Base-by-base conservation (phyloP, 1,284 basidiomycete genomes). In the Fistulinella staudtii region DNA sequence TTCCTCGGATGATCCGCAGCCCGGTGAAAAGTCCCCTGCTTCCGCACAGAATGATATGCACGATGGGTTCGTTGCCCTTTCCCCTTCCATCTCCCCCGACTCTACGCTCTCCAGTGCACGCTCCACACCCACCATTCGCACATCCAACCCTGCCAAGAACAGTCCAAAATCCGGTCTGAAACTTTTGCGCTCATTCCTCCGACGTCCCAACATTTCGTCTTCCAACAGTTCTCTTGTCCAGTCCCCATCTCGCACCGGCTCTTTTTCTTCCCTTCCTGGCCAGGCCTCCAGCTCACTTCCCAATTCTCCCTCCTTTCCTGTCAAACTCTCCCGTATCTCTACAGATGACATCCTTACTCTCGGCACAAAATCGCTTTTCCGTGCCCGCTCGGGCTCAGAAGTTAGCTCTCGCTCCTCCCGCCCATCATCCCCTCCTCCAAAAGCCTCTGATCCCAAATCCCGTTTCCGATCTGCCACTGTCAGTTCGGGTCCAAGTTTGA, bases 281-380 rank as follows among this genome's bases (percentile, higher is more conserved):
- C 52, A 20, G 36, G 24, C 39, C 10, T 35, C 51, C 33, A 52
- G 46, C 20, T 50, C 55, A 21, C 43, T 56, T 39, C 52, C 58
- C 46, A 45, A 4, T 18, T 48, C 53, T 5, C 61, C 58, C 5
- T 39, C 44, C 15, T 31, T 37, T 4, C 31, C 55, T 8, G 6
- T 36, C 31, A 59, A 39, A 23, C 48, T 57, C 40, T 53, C 58
- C 39, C 65, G 61, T 29, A 57, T 70, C 31, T 62, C 69, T 13
- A 56, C 69, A 7, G 72, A 75, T 34, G 70, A 73, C 39, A 63
- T 73, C 24, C 60, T 72, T 41, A 66, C 71, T 11, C 56, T 73
- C 25, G 68, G 72, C 28, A 63, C 73, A 23, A 74, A 68, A 48
- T 70, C 71, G 28, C 66, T 80, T 47, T 76, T 77, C 58, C 74